These are phyloP conservation scores for Pyricularia grisea DNA, from an alignment of 2,329 filamentous ascomycete genomes.

Conservation along the genomic window DNA sequence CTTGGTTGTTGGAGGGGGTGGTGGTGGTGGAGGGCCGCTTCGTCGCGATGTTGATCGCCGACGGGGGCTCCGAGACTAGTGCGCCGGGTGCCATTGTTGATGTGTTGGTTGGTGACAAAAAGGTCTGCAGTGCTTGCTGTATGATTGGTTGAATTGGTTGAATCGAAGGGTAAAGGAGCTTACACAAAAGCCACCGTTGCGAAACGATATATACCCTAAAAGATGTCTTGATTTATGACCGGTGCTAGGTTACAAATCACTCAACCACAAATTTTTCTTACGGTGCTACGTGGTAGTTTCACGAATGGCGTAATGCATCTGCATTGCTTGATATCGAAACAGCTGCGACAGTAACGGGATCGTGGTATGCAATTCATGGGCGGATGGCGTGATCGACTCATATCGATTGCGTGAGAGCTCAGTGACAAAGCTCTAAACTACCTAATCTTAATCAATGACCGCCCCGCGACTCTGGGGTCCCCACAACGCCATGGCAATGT, in stretches of 20 bases:
- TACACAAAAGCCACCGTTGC: neutral
- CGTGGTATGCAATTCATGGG: neutral
- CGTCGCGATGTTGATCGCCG: slow-evolving; percentile 5
- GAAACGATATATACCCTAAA: neutral
- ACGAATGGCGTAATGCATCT: neutral
- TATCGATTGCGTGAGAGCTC: slow-evolving; percentile 2
- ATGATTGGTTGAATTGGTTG: neutral
- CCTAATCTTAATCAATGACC: neutral
- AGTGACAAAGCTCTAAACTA: neutral
- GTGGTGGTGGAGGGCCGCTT: slow-evolving; percentile 5
- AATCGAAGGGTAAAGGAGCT: neutral
- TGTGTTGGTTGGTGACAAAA: neutral
- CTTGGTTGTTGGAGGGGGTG: slow-evolving; percentile 18
- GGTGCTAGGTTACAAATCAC: neutral
- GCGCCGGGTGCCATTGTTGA: slow-evolving; percentile 16
- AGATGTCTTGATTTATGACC: neutral
- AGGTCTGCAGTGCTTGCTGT: neutral
- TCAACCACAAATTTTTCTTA: neutral
- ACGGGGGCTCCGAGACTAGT: slow-evolving; percentile 13
- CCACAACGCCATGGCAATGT: neutral
- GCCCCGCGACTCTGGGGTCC: neutral
- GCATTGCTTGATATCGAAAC: neutral
- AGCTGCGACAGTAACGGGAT: neutral
- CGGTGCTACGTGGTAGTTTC: neutral
- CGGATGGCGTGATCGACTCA: slow-evolving; percentile 5